A percentile compares a stretch with the other conserved stretches of the same genome.
These are phyloP conservation scores for Penicillium occitanis DNA, from an alignment of 2,329 filamentous ascomycete genomes.

Conservation along the genomic window DNA sequence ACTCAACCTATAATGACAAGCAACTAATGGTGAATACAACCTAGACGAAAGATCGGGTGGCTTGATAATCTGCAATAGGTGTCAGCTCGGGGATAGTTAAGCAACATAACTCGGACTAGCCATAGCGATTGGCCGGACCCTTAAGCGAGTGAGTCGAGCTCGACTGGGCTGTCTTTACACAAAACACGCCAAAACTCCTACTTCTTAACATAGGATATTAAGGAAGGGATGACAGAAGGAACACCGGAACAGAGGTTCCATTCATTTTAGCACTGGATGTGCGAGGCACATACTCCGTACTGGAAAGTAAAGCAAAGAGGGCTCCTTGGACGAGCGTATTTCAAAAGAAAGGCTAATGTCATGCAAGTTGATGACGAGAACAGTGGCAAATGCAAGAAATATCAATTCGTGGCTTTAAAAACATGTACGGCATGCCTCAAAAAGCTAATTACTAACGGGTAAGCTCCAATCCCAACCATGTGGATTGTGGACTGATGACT, in stretches of 20 bases:
- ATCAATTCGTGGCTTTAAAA: not conserved
- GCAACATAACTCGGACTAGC: not conserved
- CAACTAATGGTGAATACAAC: not conserved
- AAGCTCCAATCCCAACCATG: conserved; percentile 3
- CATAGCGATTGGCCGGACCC: not conserved
- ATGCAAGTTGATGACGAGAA: conserved; percentile 11
- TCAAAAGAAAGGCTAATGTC: not conserved
- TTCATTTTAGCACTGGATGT: not conserved
- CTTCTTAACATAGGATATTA: not conserved
- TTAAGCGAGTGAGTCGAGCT: not conserved
- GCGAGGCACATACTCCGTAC: not conserved
- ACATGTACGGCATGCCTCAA: not conserved
- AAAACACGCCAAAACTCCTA: not conserved
- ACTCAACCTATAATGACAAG: not conserved
- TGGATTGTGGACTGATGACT: conserved; percentile 2
- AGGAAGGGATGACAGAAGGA: not conserved
- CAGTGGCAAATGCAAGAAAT: conserved; percentile 9
- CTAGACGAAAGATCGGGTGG: not conserved
- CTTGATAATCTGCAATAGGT: conserved; percentile 12
- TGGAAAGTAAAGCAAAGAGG: not conserved
- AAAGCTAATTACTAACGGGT: not conserved
- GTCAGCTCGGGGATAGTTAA: not conserved
- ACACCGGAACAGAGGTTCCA: not conserved
- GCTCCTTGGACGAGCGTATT: not conserved
- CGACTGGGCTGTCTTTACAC: not conserved